Evolutionary conservation across 2,329 filamentous ascomycete species (phyloP).

Genomic region (Arthrobotrys sphaeroides): DNA sequence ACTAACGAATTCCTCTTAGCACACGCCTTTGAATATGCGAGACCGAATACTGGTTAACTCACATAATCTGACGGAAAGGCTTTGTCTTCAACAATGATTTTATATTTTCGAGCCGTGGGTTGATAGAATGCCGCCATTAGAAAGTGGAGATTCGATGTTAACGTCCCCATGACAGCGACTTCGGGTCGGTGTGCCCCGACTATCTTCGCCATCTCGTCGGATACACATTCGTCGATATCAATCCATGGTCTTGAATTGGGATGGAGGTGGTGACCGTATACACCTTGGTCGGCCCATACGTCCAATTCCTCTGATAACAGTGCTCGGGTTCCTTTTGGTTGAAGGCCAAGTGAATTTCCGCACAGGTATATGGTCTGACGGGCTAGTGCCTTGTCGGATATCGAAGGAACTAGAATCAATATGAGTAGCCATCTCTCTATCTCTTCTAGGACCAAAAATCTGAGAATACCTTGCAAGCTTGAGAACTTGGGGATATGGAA

Average conservation of each 20-base stretch:
- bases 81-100: conserved; percentile 88
- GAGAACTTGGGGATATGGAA: conserved; percentile 73
- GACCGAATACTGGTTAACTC: conserved; percentile 58
- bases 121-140: conserved; percentile 85
- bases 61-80: conserved; percentile 89
- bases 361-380: conserved; percentile 76
- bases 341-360: conserved; percentile 87
- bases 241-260: conserved; percentile 79
- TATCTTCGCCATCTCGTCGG: conserved; percentile 74
- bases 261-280: conserved; percentile 81
- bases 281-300: conserved; percentile 85
- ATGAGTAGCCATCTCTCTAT: not conserved
- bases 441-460: not conserved
- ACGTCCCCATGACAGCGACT: conserved; percentile 86
- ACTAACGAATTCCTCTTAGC: conserved; percentile 64
- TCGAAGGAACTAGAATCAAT: not conserved
- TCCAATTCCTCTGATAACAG: conserved; percentile 78
- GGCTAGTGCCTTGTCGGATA: not conserved
- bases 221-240: conserved; percentile 78
- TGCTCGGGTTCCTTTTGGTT: conserved; percentile 74
- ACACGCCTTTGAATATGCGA: not conserved
- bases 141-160: conserved; percentile 83
- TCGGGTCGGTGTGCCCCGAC: conserved; percentile 78
- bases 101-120: conserved; percentile 71
- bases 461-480: conserved; percentile 34